phyloP scores from a whole-genome alignment of 2,329 filamentous ascomycete genomes.

The Fusarium sp. region DNA sequence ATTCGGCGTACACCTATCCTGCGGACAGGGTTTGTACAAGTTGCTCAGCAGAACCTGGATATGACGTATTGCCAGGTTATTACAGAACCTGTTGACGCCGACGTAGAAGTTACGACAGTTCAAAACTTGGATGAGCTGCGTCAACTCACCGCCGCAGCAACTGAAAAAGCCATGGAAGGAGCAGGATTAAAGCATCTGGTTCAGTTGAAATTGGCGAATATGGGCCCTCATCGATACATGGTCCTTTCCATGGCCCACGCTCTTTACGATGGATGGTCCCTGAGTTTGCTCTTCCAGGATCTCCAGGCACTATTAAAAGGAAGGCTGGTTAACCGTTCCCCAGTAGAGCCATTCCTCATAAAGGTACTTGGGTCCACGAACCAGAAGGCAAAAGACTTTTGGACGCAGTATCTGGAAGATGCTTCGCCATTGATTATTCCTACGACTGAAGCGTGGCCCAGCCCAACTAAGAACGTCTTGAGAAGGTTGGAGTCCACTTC shows the following conservation, averaged over 20 bases:
- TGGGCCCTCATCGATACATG: constrained; percentile 52
- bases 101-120: constrained; percentile 39
- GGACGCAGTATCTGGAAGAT: constrained; percentile 73
- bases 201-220: constrained; percentile 57
- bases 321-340: constrained; percentile 52
- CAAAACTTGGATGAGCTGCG: constrained; percentile 47
- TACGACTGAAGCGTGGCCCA: not conserved
- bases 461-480: not conserved
- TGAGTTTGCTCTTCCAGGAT: constrained; percentile 77
- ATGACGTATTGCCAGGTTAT: constrained; percentile 62
- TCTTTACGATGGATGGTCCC: constrained; percentile 89
- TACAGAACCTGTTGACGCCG: constrained; percentile 35
- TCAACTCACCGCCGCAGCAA: constrained; percentile 50
- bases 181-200: constrained; percentile 55
- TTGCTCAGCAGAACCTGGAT: constrained; percentile 68
- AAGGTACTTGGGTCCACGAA: constrained; percentile 32
- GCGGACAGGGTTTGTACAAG: constrained; percentile 75
- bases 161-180: constrained; percentile 47
- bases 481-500: constrained; percentile 29
- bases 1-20: constrained; percentile 73
- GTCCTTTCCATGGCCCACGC: constrained; percentile 83
- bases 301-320: constrained; percentile 71
- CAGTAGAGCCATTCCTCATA: constrained; percentile 62
- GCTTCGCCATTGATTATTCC: constrained; percentile 50
- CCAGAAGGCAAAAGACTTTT: constrained; percentile 63